Evolutionary conservation across 805 yeast species (phyloP).

Genomic region (Spathaspora gorwiae): DNA sequence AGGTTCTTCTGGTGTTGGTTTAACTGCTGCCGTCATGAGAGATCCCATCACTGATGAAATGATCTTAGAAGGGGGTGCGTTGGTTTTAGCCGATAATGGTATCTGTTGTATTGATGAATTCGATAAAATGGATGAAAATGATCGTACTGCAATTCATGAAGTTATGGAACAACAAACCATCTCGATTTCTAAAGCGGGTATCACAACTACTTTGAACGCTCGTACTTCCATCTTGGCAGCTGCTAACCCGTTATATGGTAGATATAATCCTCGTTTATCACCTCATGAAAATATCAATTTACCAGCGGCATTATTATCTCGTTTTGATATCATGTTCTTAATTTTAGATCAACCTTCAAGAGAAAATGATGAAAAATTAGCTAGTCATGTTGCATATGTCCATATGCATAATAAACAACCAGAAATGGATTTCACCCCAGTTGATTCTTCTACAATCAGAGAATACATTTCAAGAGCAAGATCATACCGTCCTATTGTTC

Average conservation of each 20-base stretch:
- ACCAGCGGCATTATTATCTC: slow-evolving; percentile 92
- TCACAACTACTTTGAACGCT: slow-evolving; percentile 92
- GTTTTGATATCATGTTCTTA: slow-evolving; percentile 87
- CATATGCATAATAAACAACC: slow-evolving; percentile 94
- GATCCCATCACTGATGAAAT: slow-evolving; percentile 99
- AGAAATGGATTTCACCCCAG: slow-evolving; percentile 63
- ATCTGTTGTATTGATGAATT: slow-evolving; percentile 98
- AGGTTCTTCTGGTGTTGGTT: slow-evolving; percentile 98
- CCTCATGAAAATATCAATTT: slow-evolving; percentile 94
- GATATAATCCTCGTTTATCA: slow-evolving; percentile 84
- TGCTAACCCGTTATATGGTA: slow-evolving; percentile 95
- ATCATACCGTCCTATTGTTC: slow-evolving; percentile 77
- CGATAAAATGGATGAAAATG: slow-evolving; percentile 97
- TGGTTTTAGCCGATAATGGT: slow-evolving; percentile 95
- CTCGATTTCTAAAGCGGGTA: slow-evolving; percentile 95
- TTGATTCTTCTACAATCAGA: slow-evolving; percentile 75
- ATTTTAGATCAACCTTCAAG: slow-evolving; percentile 79
- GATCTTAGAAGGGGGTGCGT: slow-evolving; percentile 97
- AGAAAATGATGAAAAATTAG: slow-evolving; percentile 79
- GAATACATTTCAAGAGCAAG: slow-evolving; percentile 87
- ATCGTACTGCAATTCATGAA: slow-evolving; percentile 96
- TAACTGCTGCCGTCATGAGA: slow-evolving; percentile 97
- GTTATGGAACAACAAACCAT: slow-evolving; percentile 99
- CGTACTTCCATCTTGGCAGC: slow-evolving; percentile 95
- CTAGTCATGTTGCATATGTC: slow-evolving; percentile 91